phyloP scores from a whole-genome alignment of 2,329 filamentous ascomycete species.

The Calonectria multiphialidica region DNA sequence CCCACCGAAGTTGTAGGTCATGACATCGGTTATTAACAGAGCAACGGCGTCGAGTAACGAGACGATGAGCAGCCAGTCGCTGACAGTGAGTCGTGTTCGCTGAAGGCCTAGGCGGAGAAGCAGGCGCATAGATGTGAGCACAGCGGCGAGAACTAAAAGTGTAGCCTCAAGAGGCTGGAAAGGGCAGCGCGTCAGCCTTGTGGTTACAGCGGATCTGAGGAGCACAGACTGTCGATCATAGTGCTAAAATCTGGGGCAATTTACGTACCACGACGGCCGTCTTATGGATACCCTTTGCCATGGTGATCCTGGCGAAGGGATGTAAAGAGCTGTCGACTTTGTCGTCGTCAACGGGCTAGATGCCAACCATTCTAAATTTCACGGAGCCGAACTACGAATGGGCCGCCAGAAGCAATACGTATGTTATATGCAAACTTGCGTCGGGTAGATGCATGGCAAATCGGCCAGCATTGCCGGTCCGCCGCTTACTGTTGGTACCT shows the following conservation, averaged over 20 bases:
- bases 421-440: not conserved
- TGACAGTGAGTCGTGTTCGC: conserved; percentile 44
- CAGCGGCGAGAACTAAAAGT: conserved; percentile 37
- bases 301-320: not conserved
- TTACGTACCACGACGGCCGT: conserved; percentile 5
- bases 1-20: conserved; percentile 43
- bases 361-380: not conserved
- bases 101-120: conserved; percentile 36
- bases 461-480: not conserved
- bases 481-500: not conserved
- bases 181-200: conserved; percentile 2
- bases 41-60: conserved; percentile 43
- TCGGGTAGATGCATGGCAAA: not conserved
- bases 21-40: conserved; percentile 41
- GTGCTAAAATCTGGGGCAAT: no score
- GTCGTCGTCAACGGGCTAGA: not conserved
- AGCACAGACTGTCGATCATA: not conserved
- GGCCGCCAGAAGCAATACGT: not conserved
- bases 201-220: not conserved
- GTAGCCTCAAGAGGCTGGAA: conserved; percentile 45
- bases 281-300: not conserved
- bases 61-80: conserved; percentile 44
- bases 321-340: not conserved
- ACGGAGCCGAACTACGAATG: not conserved
- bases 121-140: conserved; percentile 38